A percentile compares a stretch with the other conserved stretches of the same genome.
Evolutionary conservation across 139 green algal genomes (phyloP).

Genomic region (Volvox africanus): DNA sequence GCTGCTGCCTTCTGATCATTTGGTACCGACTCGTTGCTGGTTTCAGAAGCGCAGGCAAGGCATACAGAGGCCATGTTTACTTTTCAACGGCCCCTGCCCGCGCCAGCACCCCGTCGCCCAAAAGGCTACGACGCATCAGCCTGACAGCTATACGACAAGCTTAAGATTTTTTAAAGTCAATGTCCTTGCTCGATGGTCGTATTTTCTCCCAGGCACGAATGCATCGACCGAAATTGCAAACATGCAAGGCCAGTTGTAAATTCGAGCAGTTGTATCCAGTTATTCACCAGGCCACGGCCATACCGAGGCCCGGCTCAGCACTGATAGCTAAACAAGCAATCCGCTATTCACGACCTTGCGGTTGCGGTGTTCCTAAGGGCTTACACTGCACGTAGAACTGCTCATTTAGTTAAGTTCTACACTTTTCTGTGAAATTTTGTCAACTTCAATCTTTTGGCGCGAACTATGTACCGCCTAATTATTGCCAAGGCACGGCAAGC

Average conservation of each 20-base stretch:
- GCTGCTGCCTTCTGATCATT: background rate
- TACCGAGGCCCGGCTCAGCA: background rate
- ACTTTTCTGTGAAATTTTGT: background rate
- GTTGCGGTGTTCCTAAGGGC: background rate
- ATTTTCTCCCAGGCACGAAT: background rate
- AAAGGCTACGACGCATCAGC: background rate
- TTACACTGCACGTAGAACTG: background rate
- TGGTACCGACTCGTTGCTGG: background rate
- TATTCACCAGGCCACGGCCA: background rate
- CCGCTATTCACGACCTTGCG: background rate
- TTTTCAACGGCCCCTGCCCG: background rate
- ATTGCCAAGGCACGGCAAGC: too few relatives aligned
- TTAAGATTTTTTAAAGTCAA: background rate
- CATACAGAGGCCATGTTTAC: background rate
- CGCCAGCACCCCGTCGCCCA: conserved; percentile 4
- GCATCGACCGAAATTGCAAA: background rate
- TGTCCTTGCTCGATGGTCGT: background rate
- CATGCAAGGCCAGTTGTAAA: background rate
- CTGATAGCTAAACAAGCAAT: background rate
- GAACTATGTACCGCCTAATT: too few relatives aligned
- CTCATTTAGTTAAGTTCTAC: background rate
- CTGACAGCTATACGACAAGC: background rate
- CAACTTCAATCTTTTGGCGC: background rate
- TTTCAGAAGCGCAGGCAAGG: background rate
- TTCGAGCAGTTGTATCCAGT: background rate